Percentiles rank a stretch among this genome's conserved stretches.
These are phyloP conservation scores for Boletus barrowsii DNA, from an alignment of 768 basidiomycete species.

Conservation along the genomic window DNA sequence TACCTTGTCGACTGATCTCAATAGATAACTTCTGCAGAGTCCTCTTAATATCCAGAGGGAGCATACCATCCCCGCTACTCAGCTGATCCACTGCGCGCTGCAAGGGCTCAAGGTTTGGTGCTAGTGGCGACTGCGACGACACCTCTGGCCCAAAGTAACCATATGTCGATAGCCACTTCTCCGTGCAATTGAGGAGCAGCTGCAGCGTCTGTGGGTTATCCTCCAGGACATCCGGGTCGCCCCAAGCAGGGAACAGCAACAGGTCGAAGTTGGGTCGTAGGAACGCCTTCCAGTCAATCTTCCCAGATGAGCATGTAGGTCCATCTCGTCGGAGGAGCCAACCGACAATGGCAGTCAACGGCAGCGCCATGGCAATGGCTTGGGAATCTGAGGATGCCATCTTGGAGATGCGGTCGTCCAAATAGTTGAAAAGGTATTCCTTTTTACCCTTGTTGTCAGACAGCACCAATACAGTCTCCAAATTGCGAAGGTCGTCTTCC, in stretches of 20 bases:
- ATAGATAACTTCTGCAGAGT: too few relatives aligned
- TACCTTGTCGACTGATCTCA: too few relatives aligned
- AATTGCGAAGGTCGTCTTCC: constrained; percentile 2
- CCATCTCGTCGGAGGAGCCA: too few relatives aligned
- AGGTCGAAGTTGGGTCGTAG: not conserved
- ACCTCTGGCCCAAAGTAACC: too few relatives aligned
- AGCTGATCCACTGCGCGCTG: too few relatives aligned
- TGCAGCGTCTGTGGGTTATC: constrained; percentile 4
- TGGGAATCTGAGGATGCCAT: not conserved
- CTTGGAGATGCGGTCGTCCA: not conserved
- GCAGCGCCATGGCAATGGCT: not conserved
- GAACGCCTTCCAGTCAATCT: not conserved
- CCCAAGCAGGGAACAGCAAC: not conserved
- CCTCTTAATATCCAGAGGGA: too few relatives aligned
- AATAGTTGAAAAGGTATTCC: not conserved
- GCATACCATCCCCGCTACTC: too few relatives aligned
- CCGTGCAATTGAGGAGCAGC: not conserved
- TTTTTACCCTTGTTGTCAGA: not conserved
- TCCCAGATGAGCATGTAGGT: not conserved
- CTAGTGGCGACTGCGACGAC: too few relatives aligned
- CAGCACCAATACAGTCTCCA: constrained; percentile 1
- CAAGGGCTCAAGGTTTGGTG: too few relatives aligned
- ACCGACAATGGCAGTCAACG: not conserved
- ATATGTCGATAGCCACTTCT: too few relatives aligned
- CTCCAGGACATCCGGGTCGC: not conserved